Percentiles rank a stretch among this genome's conserved stretches.
Conservation (phyloP, 768 basidiomycete genomes). For the Tylopilus vinaceipallidus region DNA sequence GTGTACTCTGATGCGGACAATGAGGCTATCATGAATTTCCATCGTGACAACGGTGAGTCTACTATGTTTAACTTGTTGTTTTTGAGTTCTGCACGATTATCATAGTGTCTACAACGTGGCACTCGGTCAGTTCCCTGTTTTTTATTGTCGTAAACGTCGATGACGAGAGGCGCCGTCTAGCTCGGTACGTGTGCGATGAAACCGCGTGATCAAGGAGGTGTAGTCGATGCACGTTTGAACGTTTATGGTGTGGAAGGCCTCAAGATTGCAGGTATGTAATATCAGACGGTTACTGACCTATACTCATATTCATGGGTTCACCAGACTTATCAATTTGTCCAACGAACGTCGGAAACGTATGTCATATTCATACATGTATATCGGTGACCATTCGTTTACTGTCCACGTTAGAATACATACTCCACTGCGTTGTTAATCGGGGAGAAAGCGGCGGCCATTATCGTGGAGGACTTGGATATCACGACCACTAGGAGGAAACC, state of each 20-base stretch:
- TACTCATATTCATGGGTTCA: neutral
- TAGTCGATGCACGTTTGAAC: slow-evolving; percentile 12
- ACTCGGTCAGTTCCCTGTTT: neutral
- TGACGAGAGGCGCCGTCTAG: neutral
- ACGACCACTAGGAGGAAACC: no score
- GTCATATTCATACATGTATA: no score
- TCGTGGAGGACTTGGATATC: no score
- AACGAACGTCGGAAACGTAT: slow-evolving; percentile 9
- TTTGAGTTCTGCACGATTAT: neutral
- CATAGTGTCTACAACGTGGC: neutral
- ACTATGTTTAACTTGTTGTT: no score
- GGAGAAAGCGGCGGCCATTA: no score
- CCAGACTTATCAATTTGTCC: slow-evolving; percentile 4
- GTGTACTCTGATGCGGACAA: neutral
- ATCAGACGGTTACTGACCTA: no score
- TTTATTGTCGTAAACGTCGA: no score
- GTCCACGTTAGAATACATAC: no score
- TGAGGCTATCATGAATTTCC: neutral
- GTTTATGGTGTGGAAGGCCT: slow-evolving; percentile 12
- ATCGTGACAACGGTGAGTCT: neutral
- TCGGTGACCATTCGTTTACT: no score
- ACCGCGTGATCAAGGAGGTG: slow-evolving; percentile 2
- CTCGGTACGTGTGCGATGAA: slow-evolving; percentile 66
- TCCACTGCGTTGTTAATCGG: no score
- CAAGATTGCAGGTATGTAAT: slow-evolving; percentile 13